phyloP scores from a whole-genome alignment of 768 basidiomycete genomes.

The Chalciporus pseudorubinellus region DNA sequence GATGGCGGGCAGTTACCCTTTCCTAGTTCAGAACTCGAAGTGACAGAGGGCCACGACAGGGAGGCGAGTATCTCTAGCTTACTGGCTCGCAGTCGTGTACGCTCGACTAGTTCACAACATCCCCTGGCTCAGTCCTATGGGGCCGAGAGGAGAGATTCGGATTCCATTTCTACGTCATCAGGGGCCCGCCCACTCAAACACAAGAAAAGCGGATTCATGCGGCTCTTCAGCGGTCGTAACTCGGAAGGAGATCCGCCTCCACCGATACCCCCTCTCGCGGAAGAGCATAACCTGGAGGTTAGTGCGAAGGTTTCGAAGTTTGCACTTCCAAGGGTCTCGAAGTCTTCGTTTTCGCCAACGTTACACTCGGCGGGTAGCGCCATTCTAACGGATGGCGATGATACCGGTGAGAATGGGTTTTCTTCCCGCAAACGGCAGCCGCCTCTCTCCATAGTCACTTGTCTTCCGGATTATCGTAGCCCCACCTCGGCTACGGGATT shows the following conservation, averaged over 20 bases:
- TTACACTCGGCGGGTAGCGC: constrained; percentile 23
- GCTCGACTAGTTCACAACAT: constrained; percentile 54
- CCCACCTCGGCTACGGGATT: constrained; percentile 14
- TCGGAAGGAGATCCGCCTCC: constrained; percentile 41
- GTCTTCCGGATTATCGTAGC: constrained; percentile 13
- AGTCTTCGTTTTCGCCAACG: constrained; percentile 40
- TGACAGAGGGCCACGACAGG: constrained; percentile 15
- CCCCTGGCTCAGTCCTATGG: constrained; percentile 39
- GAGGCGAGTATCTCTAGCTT: constrained; percentile 25
- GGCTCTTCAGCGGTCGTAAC: constrained; percentile 59
- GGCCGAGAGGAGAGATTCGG: constrained; percentile 44
- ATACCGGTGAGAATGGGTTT: constrained; percentile 20
- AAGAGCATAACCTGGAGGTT: constrained; percentile 28
- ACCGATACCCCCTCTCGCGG: constrained; percentile 54
- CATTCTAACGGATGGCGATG: constrained; percentile 17
- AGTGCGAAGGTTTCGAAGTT: constrained; percentile 29
- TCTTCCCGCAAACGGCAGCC: constrained; percentile 29
- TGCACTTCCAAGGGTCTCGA: constrained; percentile 37
- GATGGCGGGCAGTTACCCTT: constrained; percentile 30
- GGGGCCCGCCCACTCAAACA: constrained; percentile 53
- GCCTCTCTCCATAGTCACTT: constrained; percentile 32
- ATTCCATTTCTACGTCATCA: constrained; percentile 24
- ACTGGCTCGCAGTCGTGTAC: constrained; percentile 41
- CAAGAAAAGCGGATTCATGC: constrained; percentile 82
- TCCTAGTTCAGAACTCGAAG: constrained; percentile 30